phyloP scores from a whole-genome alignment of 2,329 filamentous ascomycete genomes.

The Fusarium chuoi region DNA sequence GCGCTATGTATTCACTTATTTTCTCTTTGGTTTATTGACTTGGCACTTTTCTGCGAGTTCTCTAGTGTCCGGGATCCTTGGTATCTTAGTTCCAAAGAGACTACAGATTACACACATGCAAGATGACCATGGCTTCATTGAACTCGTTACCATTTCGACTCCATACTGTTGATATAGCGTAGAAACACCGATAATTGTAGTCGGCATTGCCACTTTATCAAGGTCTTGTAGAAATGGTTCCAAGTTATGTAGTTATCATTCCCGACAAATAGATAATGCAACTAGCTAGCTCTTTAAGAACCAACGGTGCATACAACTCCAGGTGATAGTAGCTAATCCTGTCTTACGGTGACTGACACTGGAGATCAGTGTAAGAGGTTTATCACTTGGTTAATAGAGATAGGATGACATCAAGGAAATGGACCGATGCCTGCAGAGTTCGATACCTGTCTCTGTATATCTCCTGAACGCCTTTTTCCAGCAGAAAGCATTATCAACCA shows the following conservation, averaged over 20 bases:
- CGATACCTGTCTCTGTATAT: not conserved
- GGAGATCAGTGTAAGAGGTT: not conserved
- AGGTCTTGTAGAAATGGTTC: too few relatives aligned
- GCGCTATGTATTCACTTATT: too few relatives aligned
- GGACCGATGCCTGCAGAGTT: not conserved
- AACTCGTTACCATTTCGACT: not conserved
- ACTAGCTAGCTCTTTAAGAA: not conserved
- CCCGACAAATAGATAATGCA: not conserved
- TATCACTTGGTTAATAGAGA: not conserved
- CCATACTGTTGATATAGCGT: fast-evolving
- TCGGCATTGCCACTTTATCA: not conserved
- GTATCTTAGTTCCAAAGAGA: not conserved
- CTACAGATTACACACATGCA: not conserved
- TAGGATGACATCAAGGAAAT: not conserved
- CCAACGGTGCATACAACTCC: not conserved
- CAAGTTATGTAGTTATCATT: not conserved
- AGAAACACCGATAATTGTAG: not conserved
- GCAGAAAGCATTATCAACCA: not conserved
- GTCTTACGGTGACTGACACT: fast-evolving
- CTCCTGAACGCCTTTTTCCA: not conserved
- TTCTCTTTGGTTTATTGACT: too few relatives aligned
- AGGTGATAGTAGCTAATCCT: fast-evolving
- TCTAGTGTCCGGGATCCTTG: not conserved
- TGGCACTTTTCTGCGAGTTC: not conserved
- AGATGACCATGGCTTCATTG: not conserved